A percentile compares a stretch with the other conserved stretches of the same genome.
phyloP scores from a whole-genome alignment of 108 stramenopile genomes.

The Aurantiochytrium sp. region DNA sequence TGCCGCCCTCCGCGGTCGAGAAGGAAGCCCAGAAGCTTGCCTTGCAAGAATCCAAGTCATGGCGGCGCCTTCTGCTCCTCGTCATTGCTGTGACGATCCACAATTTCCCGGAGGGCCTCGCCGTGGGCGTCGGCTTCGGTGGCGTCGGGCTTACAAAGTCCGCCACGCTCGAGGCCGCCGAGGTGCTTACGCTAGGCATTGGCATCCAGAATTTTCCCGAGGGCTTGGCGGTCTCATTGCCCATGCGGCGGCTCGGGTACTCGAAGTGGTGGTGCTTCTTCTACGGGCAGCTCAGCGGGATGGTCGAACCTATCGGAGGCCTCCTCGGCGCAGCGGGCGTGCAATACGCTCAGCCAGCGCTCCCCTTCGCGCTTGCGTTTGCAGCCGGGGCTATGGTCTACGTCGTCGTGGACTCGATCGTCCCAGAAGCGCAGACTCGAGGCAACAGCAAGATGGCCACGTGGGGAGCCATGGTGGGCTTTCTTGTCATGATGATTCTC shows the following conservation, averaged over 20 bases:
- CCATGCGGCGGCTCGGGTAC: background rate
- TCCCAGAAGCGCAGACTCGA: slow-evolving; percentile 34
- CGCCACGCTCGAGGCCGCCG: background rate
- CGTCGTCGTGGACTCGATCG: slow-evolving; percentile 32
- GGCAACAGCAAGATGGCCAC: slow-evolving; percentile 22
- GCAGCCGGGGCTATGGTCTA: slow-evolving; percentile 38
- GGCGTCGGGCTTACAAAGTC: background rate
- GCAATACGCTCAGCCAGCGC: background rate
- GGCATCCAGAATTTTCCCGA: slow-evolving; percentile 38
- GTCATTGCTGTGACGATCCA: slow-evolving; percentile 27
- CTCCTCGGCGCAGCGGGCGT: slow-evolving; percentile 29
- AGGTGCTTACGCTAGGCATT: slow-evolving; percentile 31
- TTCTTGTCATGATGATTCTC: slow-evolving; percentile 23
- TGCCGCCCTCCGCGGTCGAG: too few species aligned
- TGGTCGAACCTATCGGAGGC: slow-evolving; percentile 35
- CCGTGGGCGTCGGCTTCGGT: slow-evolving; percentile 30
- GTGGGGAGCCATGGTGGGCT: background rate
- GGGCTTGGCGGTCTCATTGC: slow-evolving; percentile 29
- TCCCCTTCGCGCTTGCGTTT: slow-evolving; percentile 38
- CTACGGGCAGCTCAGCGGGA: slow-evolving; percentile 29
- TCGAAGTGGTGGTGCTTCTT: background rate
- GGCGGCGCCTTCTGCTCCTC: background rate
- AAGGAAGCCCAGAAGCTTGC: background rate
- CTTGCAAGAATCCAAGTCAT: background rate
- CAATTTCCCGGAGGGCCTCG: slow-evolving; percentile 35